These are phyloP conservation scores for Talaromyces funiculosus DNA, from an alignment of 2,329 filamentous ascomycete species.

Conservation along the genomic window DNA sequence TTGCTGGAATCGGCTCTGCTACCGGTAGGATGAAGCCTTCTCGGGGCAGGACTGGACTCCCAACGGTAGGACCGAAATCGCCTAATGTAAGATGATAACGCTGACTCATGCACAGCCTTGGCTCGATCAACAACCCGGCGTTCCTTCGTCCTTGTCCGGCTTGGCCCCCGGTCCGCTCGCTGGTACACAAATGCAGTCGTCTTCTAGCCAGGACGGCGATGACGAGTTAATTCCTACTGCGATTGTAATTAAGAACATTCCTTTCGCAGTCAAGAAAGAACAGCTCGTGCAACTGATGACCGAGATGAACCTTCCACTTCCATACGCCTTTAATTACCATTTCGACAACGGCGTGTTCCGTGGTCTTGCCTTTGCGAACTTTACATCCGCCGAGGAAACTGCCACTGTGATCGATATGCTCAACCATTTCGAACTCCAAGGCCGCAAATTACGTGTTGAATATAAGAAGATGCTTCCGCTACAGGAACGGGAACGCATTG, in stretches of 20 bases:
- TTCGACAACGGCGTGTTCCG: conserved; percentile 98
- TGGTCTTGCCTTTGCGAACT: conserved; percentile 95
- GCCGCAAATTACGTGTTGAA: conserved; percentile 88
- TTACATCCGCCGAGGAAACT: conserved; percentile 91
- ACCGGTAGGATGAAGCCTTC: conserved; percentile 53
- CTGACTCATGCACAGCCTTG: conserved; percentile 47
- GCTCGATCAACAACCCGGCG: conserved; percentile 53
- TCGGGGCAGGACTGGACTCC: conserved; percentile 57
- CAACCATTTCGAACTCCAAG: conserved; percentile 94
- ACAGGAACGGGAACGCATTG: conserved; percentile 89
- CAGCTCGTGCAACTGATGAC: conserved; percentile 90
- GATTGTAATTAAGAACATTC: conserved; percentile 99
- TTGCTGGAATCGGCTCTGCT: conserved; percentile 58
- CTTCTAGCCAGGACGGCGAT: conserved; percentile 37
- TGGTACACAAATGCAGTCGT: conserved; percentile 24
- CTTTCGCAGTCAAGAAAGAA: conserved; percentile 97
- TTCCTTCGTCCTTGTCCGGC: conserved; percentile 21
- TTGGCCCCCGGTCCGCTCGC: conserved; percentile 10
- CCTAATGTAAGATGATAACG: neutral
- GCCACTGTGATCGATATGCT: conserved; percentile 85
- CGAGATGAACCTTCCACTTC: conserved; percentile 84
- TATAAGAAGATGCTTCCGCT: conserved; percentile 99
- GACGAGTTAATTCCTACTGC: conserved; percentile 96
- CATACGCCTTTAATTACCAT: conserved; percentile 99
- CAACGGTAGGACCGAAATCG: conserved; percentile 57